A percentile compares a stretch with the other conserved stretches of the same genome.
phyloP scores from a whole-genome alignment of 208 protist species.

The Acanthamoeba culbertsoni region DNA sequence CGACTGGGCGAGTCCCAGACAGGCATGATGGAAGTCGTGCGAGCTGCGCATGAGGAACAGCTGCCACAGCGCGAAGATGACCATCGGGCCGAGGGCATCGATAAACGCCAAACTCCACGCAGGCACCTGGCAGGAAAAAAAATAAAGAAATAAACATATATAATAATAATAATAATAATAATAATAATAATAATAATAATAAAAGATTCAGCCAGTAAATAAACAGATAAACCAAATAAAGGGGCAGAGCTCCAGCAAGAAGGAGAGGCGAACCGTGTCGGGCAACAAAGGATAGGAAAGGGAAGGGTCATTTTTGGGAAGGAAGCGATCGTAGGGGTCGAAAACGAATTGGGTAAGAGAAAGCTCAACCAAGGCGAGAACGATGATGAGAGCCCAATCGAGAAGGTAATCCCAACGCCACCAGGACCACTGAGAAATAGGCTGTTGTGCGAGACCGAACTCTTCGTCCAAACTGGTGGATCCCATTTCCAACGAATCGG shows the following conservation, averaged over 20 bases:
- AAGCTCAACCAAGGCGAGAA: slow-evolving; percentile 7
- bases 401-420: slow-evolving; percentile 48
- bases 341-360: slow-evolving; percentile 36
- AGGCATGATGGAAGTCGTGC: slow-evolving; percentile 79
- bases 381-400: slow-evolving; percentile 29
- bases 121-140: slow-evolving; percentile 23
- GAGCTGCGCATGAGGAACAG: slow-evolving; percentile 60
- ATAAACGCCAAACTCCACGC: slow-evolving; percentile 62
- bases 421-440: slow-evolving; percentile 1
- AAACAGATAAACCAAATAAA: neutral
- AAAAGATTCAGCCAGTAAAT: neutral
- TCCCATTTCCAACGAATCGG: neutral
- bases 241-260: too few species aligned
- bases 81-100: slow-evolving; percentile 4
- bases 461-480: neutral
- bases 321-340: slow-evolving; percentile 53
- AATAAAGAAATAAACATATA: neutral
- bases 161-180: neutral
- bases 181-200: neutral
- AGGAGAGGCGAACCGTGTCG: neutral
- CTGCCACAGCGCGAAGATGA: slow-evolving; percentile 21
- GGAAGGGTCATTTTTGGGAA: neutral
- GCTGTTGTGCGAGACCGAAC: neutral
- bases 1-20: slow-evolving; percentile 61
- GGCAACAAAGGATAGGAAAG: neutral